A percentile compares a stretch with the other conserved stretches of the same genome.
These are phyloP conservation scores for Trichoderma sp. DNA, from an alignment of 2,329 filamentous ascomycete species.

Conservation along the genomic window DNA sequence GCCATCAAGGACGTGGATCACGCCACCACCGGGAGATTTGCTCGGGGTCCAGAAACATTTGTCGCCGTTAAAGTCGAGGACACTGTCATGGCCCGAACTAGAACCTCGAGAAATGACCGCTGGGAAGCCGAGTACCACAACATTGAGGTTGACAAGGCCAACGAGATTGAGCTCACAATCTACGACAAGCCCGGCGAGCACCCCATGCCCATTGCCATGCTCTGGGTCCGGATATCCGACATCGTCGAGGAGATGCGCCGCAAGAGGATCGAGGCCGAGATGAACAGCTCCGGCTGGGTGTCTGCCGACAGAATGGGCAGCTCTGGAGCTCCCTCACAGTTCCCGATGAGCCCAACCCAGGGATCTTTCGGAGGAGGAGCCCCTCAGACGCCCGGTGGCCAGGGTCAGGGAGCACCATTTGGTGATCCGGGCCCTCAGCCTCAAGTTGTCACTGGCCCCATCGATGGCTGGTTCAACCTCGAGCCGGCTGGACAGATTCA, in stretches of 20 bases:
- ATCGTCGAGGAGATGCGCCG: conserved; percentile 96
- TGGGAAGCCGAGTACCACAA: conserved; percentile 92
- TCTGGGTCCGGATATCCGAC: conserved; percentile 96
- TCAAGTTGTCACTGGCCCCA: conserved; percentile 56
- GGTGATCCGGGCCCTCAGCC: conserved; percentile 43
- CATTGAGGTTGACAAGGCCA: conserved; percentile 95
- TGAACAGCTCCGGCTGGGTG: conserved; percentile 93
- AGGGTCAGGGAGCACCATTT: conserved; percentile 32
- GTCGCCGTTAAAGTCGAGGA: conserved; percentile 97
- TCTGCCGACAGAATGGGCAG: conserved; percentile 92
- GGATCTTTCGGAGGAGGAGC: conserved; percentile 43
- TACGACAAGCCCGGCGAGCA: conserved; percentile 94
- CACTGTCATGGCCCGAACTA: conserved; percentile 82
- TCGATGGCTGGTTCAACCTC: conserved; percentile 95
- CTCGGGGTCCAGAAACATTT: conserved; percentile 89
- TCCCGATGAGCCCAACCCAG: conserved; percentile 54
- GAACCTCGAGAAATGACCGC: conserved; percentile 76
- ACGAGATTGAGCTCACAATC: conserved; percentile 95
- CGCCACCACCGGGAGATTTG: conserved; percentile 78
- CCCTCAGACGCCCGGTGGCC: conserved; percentile 41
- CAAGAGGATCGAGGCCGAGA: conserved; percentile 95
- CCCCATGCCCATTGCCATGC: conserved; percentile 85
- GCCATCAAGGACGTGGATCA: conserved; percentile 95
- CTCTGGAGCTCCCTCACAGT: conserved; percentile 47
- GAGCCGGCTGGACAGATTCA: conserved; percentile 93